Conservation (phyloP, 495 filamentous ascomycete species). For the Aspergillus nanangensis region DNA sequence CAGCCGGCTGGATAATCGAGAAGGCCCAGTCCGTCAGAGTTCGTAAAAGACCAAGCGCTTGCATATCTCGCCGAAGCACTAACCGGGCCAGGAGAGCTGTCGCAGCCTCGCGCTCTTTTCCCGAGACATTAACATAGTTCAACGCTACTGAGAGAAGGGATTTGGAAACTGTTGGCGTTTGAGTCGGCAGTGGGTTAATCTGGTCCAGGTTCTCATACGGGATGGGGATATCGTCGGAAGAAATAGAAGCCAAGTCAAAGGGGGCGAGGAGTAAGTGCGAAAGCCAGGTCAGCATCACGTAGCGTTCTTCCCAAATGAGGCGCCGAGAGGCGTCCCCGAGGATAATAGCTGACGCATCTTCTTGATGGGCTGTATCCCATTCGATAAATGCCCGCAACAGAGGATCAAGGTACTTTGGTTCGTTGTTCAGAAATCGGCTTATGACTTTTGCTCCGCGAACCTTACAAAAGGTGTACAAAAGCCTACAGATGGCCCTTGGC, state of each 20-base stretch:
- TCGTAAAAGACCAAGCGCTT: constrained; percentile 63
- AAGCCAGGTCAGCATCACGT: constrained; percentile 86
- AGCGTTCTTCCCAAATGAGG: constrained; percentile 82
- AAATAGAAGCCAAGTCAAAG: constrained; percentile 85
- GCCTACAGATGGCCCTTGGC: constrained; percentile 64
- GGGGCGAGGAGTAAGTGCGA: constrained; percentile 89
- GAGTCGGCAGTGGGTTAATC: constrained; percentile 18
- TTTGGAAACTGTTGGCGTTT: constrained; percentile 64
- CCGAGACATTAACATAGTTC: constrained; percentile 64
- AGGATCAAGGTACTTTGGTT: constrained; percentile 75
- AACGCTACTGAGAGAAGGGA: constrained; percentile 68
- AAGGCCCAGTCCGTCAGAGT: constrained; percentile 66
- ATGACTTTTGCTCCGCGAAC: constrained; percentile 91
- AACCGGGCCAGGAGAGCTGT: constrained; percentile 76
- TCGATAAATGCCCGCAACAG: constrained; percentile 63
- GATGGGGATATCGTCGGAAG: constrained; percentile 47
- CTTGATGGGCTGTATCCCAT: constrained; percentile 29
- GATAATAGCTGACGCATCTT: constrained; percentile 9
- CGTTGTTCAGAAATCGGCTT: constrained; percentile 81
- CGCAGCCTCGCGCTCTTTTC: constrained; percentile 86
- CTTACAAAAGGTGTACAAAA: constrained; percentile 92
- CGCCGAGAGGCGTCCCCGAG: constrained; percentile 12
- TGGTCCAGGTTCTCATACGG: constrained; percentile 22
- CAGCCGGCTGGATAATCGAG: constrained; percentile 39
- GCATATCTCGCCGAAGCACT: constrained; percentile 83